phyloP scores from a whole-genome alignment of 768 basidiomycete species.

The Leucocoprinus sp. region DNA sequence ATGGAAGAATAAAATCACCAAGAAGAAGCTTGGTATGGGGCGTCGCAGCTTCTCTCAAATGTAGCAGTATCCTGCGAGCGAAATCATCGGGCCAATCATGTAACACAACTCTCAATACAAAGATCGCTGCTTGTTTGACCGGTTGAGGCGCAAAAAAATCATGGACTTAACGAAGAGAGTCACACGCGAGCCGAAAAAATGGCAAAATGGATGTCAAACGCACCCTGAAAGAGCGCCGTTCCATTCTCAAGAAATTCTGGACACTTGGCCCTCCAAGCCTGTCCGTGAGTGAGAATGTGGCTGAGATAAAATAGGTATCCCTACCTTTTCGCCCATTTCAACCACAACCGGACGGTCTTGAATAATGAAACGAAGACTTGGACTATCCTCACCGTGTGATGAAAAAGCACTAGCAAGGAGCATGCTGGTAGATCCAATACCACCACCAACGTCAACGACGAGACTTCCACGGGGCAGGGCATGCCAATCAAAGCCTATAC shows the following conservation, averaged over 20 bases:
- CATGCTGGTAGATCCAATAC: constrained; percentile 43
- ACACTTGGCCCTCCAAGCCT: constrained; percentile 18
- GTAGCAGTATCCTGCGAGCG: constrained; percentile 26
- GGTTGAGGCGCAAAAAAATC: constrained; percentile 36
- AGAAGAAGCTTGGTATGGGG: constrained; percentile 31
- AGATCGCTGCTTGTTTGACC: constrained; percentile 34
- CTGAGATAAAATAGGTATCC: neutral
- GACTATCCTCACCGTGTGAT: constrained; percentile 11
- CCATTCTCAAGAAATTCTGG: constrained; percentile 21
- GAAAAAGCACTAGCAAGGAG: constrained; percentile 28
- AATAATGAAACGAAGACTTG: constrained; percentile 41
- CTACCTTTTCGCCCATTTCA: constrained; percentile 38
- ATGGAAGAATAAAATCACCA: constrained; percentile 32
- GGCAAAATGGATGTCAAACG: neutral
- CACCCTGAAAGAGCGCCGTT: constrained; percentile 22
- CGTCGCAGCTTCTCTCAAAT: constrained; percentile 28
- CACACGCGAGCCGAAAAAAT: constrained; percentile 3
- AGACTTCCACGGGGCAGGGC: constrained; percentile 39
- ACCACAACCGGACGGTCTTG: constrained; percentile 54
- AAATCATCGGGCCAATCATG: constrained; percentile 58
- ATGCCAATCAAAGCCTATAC: constrained; percentile 51
- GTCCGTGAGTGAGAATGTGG: neutral
- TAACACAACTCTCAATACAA: constrained; percentile 47
- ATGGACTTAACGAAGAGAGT: constrained; percentile 16
- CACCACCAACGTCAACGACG: constrained; percentile 65